Conservation (phyloP, 805 yeast genomes). For the Ogataea zsoltii region DNA sequence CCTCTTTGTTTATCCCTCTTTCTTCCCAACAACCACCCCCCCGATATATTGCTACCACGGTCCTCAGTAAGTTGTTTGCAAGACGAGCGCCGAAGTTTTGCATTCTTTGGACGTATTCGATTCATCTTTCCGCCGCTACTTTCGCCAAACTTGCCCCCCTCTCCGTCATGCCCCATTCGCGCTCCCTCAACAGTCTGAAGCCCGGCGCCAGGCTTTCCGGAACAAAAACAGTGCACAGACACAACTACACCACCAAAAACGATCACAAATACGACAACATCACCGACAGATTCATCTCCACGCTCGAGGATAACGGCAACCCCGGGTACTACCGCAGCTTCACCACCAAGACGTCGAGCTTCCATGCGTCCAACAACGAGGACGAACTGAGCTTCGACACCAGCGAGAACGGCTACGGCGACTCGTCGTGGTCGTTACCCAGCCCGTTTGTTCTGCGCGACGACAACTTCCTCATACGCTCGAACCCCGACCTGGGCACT, state of each 20-base stretch:
- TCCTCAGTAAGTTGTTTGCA: no score
- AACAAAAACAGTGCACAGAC: slow-evolving; percentile 11
- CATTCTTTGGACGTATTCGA: no score
- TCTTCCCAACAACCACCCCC: slow-evolving; percentile 1
- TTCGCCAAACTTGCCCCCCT: not conserved
- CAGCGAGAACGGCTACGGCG: slow-evolving; percentile 14
- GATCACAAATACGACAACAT: slow-evolving; percentile 24
- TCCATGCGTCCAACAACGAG: slow-evolving; percentile 5
- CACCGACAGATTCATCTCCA: slow-evolving; percentile 30
- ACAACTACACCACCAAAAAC: slow-evolving; percentile 23
- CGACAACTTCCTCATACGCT: slow-evolving; percentile 23
- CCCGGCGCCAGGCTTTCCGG: slow-evolving; percentile 5
- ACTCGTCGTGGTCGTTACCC: slow-evolving; percentile 6
- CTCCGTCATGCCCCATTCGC: not conserved
- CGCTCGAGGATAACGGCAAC: slow-evolving; percentile 22
- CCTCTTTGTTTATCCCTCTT: not conserved
- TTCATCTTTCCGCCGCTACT: no score
- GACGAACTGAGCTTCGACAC: slow-evolving; percentile 9
- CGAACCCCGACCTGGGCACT: slow-evolving; percentile 11
- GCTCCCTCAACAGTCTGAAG: slow-evolving; percentile 1
- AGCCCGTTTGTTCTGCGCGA: slow-evolving; percentile 23
- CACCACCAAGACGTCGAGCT: slow-evolving; percentile 13
- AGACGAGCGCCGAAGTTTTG: not conserved
- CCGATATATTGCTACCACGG: no score
- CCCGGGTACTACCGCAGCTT: slow-evolving; percentile 25